Percentiles rank a stretch among this genome's conserved stretches.
phyloP scores from a whole-genome alignment of 805 yeast species.

The Maudiozyma serrabonitensis region DNA sequence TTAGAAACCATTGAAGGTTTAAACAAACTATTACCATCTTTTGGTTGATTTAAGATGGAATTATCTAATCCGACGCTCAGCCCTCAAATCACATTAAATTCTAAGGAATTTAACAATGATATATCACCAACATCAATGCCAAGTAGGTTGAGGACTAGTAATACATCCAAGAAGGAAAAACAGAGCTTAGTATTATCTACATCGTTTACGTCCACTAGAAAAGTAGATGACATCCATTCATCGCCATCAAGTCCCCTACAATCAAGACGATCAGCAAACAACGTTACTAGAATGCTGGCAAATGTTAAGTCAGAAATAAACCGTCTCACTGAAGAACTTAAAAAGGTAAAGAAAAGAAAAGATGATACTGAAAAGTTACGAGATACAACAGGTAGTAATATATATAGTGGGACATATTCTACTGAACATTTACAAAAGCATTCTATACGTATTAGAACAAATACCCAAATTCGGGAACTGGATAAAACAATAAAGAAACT shows the following conservation, averaged over 20 bases:
- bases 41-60: neutral
- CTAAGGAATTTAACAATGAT: neutral
- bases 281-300: slow-evolving; percentile 14
- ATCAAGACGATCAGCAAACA: slow-evolving; percentile 17
- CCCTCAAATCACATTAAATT: neutral
- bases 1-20: neutral
- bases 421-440: slow-evolving; percentile 30
- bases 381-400: slow-evolving; percentile 23
- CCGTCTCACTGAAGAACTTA: slow-evolving; percentile 17
- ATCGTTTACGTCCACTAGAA: slow-evolving; percentile 26
- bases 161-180: slow-evolving; percentile 10
- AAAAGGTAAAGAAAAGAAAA: slow-evolving; percentile 14
- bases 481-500: slow-evolving; percentile 22
- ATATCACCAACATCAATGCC: slow-evolving; percentile 1
- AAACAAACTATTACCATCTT: neutral
- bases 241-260: slow-evolving; percentile 25
- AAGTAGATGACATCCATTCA: slow-evolving; percentile 15
- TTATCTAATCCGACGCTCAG: neutral
- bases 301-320: slow-evolving; percentile 16
- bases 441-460: slow-evolving; percentile 26
- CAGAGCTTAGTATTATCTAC: slow-evolving; percentile 27
- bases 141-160: slow-evolving; percentile 3
- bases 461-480: slow-evolving; percentile 25
- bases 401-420: slow-evolving; percentile 27
- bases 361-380: slow-evolving; percentile 19